These are phyloP conservation scores for Biancaea sappan DNA, from an alignment of 306 rosid species.

Conservation along the genomic window DNA sequence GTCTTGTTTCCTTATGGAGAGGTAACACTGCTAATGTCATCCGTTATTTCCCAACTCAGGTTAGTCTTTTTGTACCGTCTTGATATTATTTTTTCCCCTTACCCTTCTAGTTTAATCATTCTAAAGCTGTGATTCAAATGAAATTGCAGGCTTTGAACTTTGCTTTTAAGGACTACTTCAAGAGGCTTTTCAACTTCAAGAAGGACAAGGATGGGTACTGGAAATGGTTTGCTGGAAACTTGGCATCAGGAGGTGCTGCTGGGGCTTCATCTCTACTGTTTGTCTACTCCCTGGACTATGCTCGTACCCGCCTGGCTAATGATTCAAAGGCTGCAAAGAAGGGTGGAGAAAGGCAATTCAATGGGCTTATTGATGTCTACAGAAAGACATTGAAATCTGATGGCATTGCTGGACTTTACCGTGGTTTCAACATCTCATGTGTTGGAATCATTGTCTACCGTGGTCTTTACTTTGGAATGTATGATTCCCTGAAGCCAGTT, in stretches of 20 bases:
- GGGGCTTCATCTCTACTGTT: slow-evolving; percentile 88
- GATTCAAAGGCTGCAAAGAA: slow-evolving; percentile 89
- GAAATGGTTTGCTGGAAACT: slow-evolving; percentile 91
- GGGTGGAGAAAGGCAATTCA: slow-evolving; percentile 91
- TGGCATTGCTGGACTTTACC: slow-evolving; percentile 86
- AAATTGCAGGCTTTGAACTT: slow-evolving; percentile 78
- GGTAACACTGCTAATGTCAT: slow-evolving; percentile 91
- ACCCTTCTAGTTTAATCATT: neutral
- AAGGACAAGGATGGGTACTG: slow-evolving; percentile 88
- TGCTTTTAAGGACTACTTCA: slow-evolving; percentile 92
- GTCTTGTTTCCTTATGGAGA: slow-evolving; percentile 73
- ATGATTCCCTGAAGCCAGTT: slow-evolving; percentile 84
- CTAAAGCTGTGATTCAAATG: slow-evolving; percentile 23
- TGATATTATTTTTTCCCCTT: neutral
- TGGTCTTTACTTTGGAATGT: slow-evolving; percentile 90
- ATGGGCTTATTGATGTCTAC: slow-evolving; percentile 86
- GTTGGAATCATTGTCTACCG: slow-evolving; percentile 89
- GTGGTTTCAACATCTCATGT: slow-evolving; percentile 86
- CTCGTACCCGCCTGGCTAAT: slow-evolving; percentile 86
- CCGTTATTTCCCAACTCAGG: slow-evolving; percentile 88
- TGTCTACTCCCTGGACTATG: slow-evolving; percentile 85
- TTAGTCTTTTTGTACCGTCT: slow-evolving; percentile 11
- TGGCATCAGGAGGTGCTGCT: slow-evolving; percentile 91
- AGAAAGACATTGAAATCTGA: slow-evolving; percentile 75
- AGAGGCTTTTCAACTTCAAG: slow-evolving; percentile 93